Base-by-base conservation (phyloP, 257 asterid genomes). In the Datura wrightii region DNA sequence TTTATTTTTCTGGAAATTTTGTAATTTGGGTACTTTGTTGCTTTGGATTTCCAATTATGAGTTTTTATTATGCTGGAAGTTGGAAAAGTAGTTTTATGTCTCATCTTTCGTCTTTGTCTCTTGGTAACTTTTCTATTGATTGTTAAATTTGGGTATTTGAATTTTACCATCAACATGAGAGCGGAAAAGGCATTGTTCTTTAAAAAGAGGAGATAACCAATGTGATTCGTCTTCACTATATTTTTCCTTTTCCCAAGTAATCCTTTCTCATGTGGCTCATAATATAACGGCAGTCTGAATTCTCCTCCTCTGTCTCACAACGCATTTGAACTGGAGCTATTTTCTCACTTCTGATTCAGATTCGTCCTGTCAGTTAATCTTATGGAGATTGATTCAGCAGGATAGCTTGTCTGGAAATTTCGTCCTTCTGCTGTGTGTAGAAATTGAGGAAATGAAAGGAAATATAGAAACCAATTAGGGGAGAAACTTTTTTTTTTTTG, bases 1-100 rank as follows among this genome's bases (percentile, higher is more conserved):
- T 80, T 72, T 63, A 44, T 83, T 82, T 55, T 46, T 5, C 8
- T 60, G 46, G 74, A 3, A 86, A 72, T 44, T 70, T 79, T 67
- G 84, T 78, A 58, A 56, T 86, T 37, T 7, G 44, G 59, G 44
- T 74, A 50, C 6, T 48, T 72, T 50, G 24, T 48, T 24, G 60
- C 60, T 10, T 76, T 34, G 24, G 41, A 48, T 76, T 44, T 74
- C 56, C n/a, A 76, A 24, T 31, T 11, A 67, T 67, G 81, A 60
- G 62, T 66, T 56, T 55, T 74, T 48, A 71, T 53, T 48, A 34
- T 59, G 31, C 55, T 80, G 50, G 79, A 37, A 58, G 18, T 5
- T 59, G 48, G 67, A 50, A 31, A 76, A 19, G 39, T 24, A 76
- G 42, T 50, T 76, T 50, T 34, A 24, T 50, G 19, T 76, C 39